Evolutionary conservation across 2,329 filamentous ascomycete species (phyloP), one percentile per base, ranked within the genome.

Genomic region (Anisogramma anomala): DNA sequence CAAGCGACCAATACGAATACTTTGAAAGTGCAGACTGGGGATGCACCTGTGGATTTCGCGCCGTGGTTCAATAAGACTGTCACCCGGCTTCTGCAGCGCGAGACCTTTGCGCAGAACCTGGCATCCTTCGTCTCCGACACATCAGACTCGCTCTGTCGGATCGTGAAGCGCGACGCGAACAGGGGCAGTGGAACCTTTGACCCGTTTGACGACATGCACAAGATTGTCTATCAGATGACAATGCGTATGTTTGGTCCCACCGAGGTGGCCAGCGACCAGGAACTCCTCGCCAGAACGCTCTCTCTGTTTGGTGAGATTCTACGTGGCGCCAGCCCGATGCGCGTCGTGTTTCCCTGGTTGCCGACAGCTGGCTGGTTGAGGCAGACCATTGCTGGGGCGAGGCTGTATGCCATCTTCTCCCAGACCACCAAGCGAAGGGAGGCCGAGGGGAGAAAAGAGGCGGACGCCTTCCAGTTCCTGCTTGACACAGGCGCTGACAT

Each of bases 211-310:
- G 62, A 62, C 50, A 58, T 76, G 34, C 74, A 73, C 50, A 53
- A 59, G 5, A 58, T 72, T 41, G 62, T 77, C 1, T 77, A 69
- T 53, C 63, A 67, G 50, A 60, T 77, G n/a, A 77, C 71, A 3
- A 73, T 76, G 58, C 65, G 73, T 10, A 69, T 65, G 4, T 61
- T 77, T 1, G 72, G 69, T 6, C 64, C 64, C 38, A 58, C 66
- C 23, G 73, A 77, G 31, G 65, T 77, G 19, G 72, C 71, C 11
- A 59, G 70, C 3, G 58, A 70, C 36, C 59, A 61, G 0, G 48
- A 47, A 5, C 51, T 69, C 15, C 49, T 71, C 3, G 55, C 54
- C n/a, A 55, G 61, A 27, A 65, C 63, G 2, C 57, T 75, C 11
- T 43, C 53, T 11, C 54, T 64, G 9, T 76, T 68, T 45, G 63